A percentile compares a stretch with the other conserved stretches of the same genome.
phyloP scores from a whole-genome alignment of 306 rosid species.

The Quercus engelmannii region DNA sequence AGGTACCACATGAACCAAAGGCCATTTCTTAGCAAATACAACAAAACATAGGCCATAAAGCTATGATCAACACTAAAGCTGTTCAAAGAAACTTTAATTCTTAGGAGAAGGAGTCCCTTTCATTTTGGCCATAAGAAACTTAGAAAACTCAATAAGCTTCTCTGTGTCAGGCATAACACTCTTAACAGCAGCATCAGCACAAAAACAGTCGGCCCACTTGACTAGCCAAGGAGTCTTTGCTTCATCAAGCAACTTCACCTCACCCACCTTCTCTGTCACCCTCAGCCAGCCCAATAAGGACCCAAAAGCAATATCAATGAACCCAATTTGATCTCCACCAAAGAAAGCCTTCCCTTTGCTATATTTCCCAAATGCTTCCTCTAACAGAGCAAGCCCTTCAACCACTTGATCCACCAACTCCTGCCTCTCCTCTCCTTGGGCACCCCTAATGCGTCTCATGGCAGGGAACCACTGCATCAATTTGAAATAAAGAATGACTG shows the following conservation, averaged over 20 bases:
- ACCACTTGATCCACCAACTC: slow-evolving; percentile 20
- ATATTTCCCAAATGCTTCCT: slow-evolving; percentile 34
- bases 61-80: neutral
- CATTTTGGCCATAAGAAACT: slow-evolving; percentile 12
- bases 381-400: slow-evolving; percentile 34
- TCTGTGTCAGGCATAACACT: slow-evolving; percentile 45
- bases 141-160: slow-evolving; percentile 48
- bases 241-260: slow-evolving; percentile 39
- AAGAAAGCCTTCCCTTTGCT: slow-evolving; percentile 59
- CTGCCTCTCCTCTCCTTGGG: slow-evolving; percentile 39
- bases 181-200: slow-evolving; percentile 41
- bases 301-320: slow-evolving; percentile 60
- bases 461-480: slow-evolving; percentile 42
- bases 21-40: neutral
- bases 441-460: slow-evolving; percentile 20
- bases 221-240: slow-evolving; percentile 35
- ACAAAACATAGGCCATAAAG: neutral
- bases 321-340: slow-evolving; percentile 51
- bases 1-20: neutral
- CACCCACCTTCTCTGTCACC: slow-evolving; percentile 28
- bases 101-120: slow-evolving; percentile 8
- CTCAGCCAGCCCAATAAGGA: slow-evolving; percentile 48
- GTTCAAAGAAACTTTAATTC: neutral
- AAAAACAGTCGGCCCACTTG: slow-evolving; percentile 44
- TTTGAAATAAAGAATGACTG: neutral